Evolutionary conservation across 1,284 basidiomycete species (phyloP).

Genomic region (Cystobasidium pallidum): DNA sequence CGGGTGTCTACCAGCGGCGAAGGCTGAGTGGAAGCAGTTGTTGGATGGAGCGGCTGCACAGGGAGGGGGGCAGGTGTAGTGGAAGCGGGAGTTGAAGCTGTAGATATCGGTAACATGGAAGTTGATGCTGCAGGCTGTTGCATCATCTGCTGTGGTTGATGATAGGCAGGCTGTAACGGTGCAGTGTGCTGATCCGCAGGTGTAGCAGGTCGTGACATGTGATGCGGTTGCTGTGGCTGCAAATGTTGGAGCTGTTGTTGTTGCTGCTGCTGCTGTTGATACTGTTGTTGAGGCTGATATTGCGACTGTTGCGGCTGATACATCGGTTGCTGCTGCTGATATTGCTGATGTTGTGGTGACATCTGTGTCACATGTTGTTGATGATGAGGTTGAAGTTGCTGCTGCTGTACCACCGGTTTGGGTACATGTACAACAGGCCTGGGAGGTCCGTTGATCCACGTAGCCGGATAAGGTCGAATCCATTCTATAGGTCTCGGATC

Average conservation of each 20-base stretch:
- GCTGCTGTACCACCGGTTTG: conserved; percentile 14
- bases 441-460: conserved; percentile 8
- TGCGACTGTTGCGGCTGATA: conserved; percentile 2
- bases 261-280: not conserved
- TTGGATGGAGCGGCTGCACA: not conserved
- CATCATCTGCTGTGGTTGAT: too few species aligned
- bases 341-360: not conserved
- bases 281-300: not conserved
- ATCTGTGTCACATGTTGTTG: conserved; percentile 11
- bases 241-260: not conserved
- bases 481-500: conserved; percentile 36
- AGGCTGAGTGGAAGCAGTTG: not conserved
- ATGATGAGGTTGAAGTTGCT: conserved; percentile 3
- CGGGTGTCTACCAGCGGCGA: not conserved
- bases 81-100: conserved; percentile 5
- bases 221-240: not conserved
- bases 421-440: conserved; percentile 3
- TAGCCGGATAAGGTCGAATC: conserved; percentile 34
- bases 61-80: not conserved
- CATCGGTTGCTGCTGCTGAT: not conserved
- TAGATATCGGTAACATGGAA: not conserved
- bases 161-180: not conserved
- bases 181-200: not conserved
- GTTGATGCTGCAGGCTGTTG: not conserved
- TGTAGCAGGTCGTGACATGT: not conserved